Conservation (phyloP, 768 basidiomycete species). For the Boletus fagicola region DNA sequence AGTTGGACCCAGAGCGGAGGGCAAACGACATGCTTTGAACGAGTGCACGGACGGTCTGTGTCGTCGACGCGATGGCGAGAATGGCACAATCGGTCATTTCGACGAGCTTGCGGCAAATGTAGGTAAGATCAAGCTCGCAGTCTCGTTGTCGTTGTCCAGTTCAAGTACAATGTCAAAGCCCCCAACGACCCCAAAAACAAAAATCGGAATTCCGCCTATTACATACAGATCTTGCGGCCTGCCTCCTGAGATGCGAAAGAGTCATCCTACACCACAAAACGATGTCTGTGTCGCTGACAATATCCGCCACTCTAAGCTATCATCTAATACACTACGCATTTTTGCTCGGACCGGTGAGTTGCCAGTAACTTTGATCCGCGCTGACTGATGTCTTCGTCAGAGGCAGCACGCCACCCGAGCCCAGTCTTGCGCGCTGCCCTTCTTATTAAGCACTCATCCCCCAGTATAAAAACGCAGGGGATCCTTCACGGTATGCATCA, state of each 20-base stretch:
- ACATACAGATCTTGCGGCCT: too few relatives aligned
- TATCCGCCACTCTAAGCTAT: too few relatives aligned
- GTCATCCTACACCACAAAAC: too few relatives aligned
- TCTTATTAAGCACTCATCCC: constrained; percentile 6
- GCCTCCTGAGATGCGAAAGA: too few relatives aligned
- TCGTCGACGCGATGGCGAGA: constrained; percentile 26
- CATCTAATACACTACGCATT: too few relatives aligned
- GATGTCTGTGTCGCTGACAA: too few relatives aligned
- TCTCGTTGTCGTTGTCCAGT: background rate
- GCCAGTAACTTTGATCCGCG: background rate
- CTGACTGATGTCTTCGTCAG: constrained; percentile 12
- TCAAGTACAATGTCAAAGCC: background rate
- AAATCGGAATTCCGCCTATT: too few relatives aligned
- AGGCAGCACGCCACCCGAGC: constrained; percentile 12
- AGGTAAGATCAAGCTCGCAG: background rate
- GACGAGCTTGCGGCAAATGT: background rate
- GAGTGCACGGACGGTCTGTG: constrained; percentile 17
- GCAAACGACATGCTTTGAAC: constrained; percentile 24
- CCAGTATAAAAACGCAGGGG: constrained; percentile 9
- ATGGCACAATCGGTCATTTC: constrained; percentile 26
- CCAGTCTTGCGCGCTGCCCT: background rate
- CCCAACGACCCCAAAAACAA: too few relatives aligned
- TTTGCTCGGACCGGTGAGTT: too few relatives aligned
- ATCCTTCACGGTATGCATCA: background rate
- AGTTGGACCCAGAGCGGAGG: constrained; percentile 10